These are phyloP conservation scores for Ascochyta pisi DNA, from an alignment of 2,329 filamentous ascomycete species.

Conservation along the genomic window DNA sequence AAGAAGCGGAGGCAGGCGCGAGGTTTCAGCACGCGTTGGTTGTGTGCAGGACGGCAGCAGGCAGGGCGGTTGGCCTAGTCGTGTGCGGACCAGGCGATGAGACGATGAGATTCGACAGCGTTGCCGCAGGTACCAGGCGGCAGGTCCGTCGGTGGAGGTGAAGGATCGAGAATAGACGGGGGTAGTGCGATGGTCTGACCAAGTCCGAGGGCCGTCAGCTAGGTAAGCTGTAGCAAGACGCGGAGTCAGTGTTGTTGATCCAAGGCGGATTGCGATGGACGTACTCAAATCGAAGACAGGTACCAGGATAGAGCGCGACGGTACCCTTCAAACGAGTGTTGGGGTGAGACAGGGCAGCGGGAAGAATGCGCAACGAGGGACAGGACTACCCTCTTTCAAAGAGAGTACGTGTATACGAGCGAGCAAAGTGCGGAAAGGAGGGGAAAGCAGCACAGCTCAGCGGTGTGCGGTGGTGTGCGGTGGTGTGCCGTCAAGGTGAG, in stretches of 20 bases:
- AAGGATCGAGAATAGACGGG: constrained; percentile 7
- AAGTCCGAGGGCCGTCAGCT: constrained; percentile 12
- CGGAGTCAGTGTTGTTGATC: constrained; percentile 28
- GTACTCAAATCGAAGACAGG: constrained; percentile 33
- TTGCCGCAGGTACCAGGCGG: not conserved
- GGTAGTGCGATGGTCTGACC: constrained; percentile 11
- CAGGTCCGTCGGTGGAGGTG: constrained; percentile 4
- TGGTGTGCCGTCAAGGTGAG: constrained; percentile 31
- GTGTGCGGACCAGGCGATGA: constrained; percentile 4
- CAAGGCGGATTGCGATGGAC: constrained; percentile 21
- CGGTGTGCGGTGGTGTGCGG: constrained; percentile 44
- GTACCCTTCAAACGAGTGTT: constrained; percentile 17
- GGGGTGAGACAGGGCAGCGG: constrained; percentile 23
- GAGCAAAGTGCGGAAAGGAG: constrained; percentile 36
- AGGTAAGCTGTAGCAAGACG: constrained; percentile 21
- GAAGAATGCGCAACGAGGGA: constrained; percentile 30
- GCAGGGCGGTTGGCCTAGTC: not conserved
- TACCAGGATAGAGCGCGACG: constrained; percentile 22
- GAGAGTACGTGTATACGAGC: constrained; percentile 28
- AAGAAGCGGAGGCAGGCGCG: constrained; percentile 4
- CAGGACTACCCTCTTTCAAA: constrained; percentile 46
- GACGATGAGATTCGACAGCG: constrained; percentile 3
- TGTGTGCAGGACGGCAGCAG: constrained; percentile 7
- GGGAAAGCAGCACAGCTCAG: constrained; percentile 48
- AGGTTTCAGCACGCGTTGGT: constrained; percentile 7